Base-by-base conservation (phyloP, 192 early-diverging fungal species). In the Coemansia sp. region DNA sequence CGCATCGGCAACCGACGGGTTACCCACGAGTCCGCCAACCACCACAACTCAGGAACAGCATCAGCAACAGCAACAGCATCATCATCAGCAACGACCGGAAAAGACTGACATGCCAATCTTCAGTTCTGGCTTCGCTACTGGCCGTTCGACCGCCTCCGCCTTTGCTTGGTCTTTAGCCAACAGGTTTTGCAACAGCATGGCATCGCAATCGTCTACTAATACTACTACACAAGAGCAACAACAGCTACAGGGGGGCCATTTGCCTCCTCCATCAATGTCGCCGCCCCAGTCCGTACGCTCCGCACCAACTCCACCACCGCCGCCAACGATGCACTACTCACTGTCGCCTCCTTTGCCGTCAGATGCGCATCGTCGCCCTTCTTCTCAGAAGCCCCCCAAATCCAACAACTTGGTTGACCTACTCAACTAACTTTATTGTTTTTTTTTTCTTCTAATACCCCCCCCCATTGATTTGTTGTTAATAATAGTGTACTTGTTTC, bases 391-490 rank as follows among this genome's bases (percentile, higher is more conserved):
- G 23, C 50, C 19, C 32, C 33, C 25, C 13, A 35, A 56, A 33
- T 35, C 19, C 15, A 60, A 58, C 61, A 75, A 53, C 41, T 60
- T 75, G 25, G 43, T 57, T 38, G 45, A 70, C 32, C 38, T 75
- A n/a, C 64, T 75, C 11, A 75, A 75, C 61, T 75, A 65, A 62
- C 9, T 40, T 36, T 49, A 9, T 40, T 43, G 20, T 25, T 3
- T 25, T 14, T 52, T 34, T 35, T 4, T 29, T 33, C 17, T 35
- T 23, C 38, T 45, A 45, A 45, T 54, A 20, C 29, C 19, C 34
- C 13, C 0, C 23, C n/a, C n/a, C n/a, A n/a, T n/a, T n/a, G n/a
- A n/a, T 48, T 33, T 43, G 19, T n/a, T 34, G 20, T 41, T 9
- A 42, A 42, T n/a, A 40, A 9, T 17, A 22, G 7, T 48, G 43